Conservation (phyloP, 495 filamentous ascomycete species). For the Trichoderma gamsii region DNA sequence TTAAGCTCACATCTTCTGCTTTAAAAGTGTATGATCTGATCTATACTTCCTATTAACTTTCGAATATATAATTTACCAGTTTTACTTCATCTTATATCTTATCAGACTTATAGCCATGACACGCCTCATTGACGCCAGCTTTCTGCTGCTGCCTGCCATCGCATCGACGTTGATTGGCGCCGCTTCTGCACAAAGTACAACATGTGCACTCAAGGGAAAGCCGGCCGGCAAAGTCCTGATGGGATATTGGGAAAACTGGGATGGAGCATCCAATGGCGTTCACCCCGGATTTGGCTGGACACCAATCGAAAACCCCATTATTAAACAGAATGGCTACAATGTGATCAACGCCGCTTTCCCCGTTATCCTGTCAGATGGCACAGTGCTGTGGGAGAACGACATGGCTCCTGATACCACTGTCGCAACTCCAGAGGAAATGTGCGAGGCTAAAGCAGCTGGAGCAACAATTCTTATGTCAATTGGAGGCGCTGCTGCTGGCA, state of each 20-base stretch:
- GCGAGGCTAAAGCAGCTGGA: slow-evolving; percentile 22
- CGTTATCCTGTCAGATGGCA: slow-evolving; percentile 23
- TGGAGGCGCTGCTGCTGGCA: slow-evolving; percentile 45
- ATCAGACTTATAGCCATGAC: slow-evolving; percentile 16
- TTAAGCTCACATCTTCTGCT: neutral
- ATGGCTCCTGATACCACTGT: slow-evolving; percentile 21
- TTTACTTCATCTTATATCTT: neutral
- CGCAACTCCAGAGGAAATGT: slow-evolving; percentile 21
- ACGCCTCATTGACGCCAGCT: slow-evolving; percentile 18
- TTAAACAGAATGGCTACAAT: slow-evolving; percentile 20
- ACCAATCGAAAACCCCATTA: slow-evolving; percentile 18
- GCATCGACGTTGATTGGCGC: slow-evolving; percentile 18
- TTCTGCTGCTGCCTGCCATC: slow-evolving; percentile 18
- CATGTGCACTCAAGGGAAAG: slow-evolving; percentile 23
- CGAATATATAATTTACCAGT: no score
- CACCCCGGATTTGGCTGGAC: slow-evolving; percentile 24
- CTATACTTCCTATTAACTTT: no score
- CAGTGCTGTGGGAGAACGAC: slow-evolving; percentile 21
- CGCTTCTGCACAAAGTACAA: slow-evolving; percentile 17
- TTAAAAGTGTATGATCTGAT: neutral
- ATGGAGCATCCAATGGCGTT: slow-evolving; percentile 21
- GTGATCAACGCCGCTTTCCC: slow-evolving; percentile 24
- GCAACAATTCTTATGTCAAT: slow-evolving; percentile 51
- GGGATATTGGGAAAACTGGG: slow-evolving; percentile 27
- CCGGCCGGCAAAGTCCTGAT: slow-evolving; percentile 23